Conservation (phyloP, 345 rosid species). For the Hypericum perforatum region DNA sequence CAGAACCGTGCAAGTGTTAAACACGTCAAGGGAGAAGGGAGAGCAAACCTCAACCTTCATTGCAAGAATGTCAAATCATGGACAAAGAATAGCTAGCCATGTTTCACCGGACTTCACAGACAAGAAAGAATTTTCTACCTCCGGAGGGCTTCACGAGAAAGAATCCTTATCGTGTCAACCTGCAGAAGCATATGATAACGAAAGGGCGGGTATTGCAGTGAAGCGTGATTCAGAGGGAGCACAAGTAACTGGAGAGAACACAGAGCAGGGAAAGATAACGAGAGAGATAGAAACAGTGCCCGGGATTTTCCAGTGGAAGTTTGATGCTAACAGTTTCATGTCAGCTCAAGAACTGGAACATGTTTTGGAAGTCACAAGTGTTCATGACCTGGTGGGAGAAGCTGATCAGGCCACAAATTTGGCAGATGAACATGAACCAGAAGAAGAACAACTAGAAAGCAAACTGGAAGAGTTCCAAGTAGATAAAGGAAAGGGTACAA, state of each 20-base stretch:
- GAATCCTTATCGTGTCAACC: conserved; percentile 18
- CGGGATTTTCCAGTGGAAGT: too few species aligned
- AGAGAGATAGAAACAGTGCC: too few species aligned
- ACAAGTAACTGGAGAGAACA: too few species aligned
- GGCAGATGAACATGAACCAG: conserved; percentile 12
- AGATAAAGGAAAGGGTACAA: conserved; percentile 26
- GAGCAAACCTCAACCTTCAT: conserved; percentile 13
- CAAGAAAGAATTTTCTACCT: too few species aligned
- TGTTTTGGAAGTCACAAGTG: conserved; percentile 18
- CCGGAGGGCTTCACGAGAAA: too few species aligned
- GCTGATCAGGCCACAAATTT: too few species aligned
- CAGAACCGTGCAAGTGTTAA: conserved; percentile 22
- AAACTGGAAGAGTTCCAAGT: conserved; percentile 26
- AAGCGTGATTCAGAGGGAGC: too few species aligned
- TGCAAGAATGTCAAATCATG: conserved; percentile 7
- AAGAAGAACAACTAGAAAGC: conserved; percentile 19
- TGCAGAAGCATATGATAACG: conserved; percentile 25
- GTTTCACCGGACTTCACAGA: conserved; percentile 15
- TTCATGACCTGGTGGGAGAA: too few species aligned
- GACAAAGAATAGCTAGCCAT: conserved; percentile 13
- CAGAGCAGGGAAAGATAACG: too few species aligned
- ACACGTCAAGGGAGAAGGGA: too few species aligned
- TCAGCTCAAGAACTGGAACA: conserved; percentile 24
- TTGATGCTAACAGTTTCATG: conserved; percentile 12
- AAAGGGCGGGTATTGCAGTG: conserved; percentile 19